Percentiles rank a stretch among this genome's conserved stretches.
Conservation (phyloP, 116 monocot genomes). For the Zostera marina region DNA sequence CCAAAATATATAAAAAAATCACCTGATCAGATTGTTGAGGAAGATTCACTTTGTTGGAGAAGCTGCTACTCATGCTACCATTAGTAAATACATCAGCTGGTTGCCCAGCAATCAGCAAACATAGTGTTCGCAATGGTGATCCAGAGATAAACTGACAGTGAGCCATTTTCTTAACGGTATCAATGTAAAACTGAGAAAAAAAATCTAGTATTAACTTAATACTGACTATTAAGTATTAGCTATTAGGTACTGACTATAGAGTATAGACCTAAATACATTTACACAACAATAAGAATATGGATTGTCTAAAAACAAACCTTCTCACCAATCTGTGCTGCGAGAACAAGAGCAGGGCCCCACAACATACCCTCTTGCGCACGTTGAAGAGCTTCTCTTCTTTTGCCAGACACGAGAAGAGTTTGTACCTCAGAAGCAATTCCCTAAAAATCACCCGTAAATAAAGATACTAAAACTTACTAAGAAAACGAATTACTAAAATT, state of each 20-base stretch:
- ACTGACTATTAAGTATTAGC: no score
- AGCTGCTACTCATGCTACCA: slow-evolving; percentile 13
- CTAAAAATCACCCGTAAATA: slow-evolving; percentile 17
- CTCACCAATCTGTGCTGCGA: slow-evolving; percentile 81
- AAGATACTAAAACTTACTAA: not conserved
- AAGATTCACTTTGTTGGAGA: slow-evolving; percentile 14
- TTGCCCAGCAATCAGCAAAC: slow-evolving; percentile 78
- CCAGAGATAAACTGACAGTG: slow-evolving; percentile 53
- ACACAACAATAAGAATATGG: not conserved
- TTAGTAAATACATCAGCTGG: slow-evolving; percentile 78
- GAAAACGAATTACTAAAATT: not conserved
- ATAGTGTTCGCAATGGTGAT: slow-evolving; percentile 83
- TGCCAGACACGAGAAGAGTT: slow-evolving; percentile 82
- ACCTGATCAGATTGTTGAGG: slow-evolving; percentile 16
- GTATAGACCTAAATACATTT: not conserved
- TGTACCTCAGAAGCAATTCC: slow-evolving; percentile 64
- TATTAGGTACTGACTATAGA: no score
- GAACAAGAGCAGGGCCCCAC: slow-evolving; percentile 95
- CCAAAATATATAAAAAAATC: not conserved
- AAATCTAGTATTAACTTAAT: not conserved
- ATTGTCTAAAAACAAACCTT: slow-evolving; percentile 34
- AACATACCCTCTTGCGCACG: slow-evolving; percentile 85
- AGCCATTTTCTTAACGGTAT: slow-evolving; percentile 94
- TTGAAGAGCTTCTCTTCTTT: slow-evolving; percentile 83
- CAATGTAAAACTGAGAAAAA: slow-evolving; percentile 55